Conservation (phyloP, 768 basidiomycete genomes). For the Chalciporus sphaerocephalus region DNA sequence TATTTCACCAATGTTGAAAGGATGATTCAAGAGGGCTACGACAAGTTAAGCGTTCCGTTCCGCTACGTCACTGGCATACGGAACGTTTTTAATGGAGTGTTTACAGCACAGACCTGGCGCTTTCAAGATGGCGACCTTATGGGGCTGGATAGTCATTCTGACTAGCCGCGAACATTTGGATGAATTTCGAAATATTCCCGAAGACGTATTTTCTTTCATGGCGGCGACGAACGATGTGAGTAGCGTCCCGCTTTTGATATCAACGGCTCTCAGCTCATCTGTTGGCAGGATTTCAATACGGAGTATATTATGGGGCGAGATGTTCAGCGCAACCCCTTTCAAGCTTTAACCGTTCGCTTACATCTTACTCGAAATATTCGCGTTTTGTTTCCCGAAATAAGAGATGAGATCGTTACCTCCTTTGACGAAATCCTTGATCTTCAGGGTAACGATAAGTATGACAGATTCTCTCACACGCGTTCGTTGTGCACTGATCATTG, state of each 20-base stretch:
- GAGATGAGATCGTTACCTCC: constrained; percentile 40
- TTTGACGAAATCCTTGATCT: constrained; percentile 36
- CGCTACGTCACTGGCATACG: not conserved
- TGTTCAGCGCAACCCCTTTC: constrained; percentile 27
- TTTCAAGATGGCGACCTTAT: constrained; percentile 29
- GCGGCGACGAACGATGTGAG: constrained; percentile 35
- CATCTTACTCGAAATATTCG: constrained; percentile 37
- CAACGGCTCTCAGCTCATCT: not conserved
- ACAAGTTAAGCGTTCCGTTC: constrained; percentile 21
- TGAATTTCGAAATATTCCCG: constrained; percentile 37
- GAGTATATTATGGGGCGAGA: constrained; percentile 35
- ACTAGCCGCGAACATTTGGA: constrained; percentile 30
- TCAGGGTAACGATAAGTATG: constrained; percentile 7
- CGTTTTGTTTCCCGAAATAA: constrained; percentile 35
- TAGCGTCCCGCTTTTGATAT: not conserved
- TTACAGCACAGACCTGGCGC: constrained; percentile 22
- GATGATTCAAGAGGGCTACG: constrained; percentile 30
- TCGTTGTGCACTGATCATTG: too few relatives aligned
- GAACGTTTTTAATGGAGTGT: too few relatives aligned
- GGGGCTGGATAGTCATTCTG: constrained; percentile 38
- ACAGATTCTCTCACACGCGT: too few relatives aligned
- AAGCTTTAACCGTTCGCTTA: constrained; percentile 22
- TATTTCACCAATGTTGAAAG: constrained; percentile 16
- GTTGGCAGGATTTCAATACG: constrained; percentile 31
- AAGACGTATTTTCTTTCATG: constrained; percentile 34